Base-by-base conservation (phyloP, 805 yeast species). In the Metschnikowia lunata region DNA sequence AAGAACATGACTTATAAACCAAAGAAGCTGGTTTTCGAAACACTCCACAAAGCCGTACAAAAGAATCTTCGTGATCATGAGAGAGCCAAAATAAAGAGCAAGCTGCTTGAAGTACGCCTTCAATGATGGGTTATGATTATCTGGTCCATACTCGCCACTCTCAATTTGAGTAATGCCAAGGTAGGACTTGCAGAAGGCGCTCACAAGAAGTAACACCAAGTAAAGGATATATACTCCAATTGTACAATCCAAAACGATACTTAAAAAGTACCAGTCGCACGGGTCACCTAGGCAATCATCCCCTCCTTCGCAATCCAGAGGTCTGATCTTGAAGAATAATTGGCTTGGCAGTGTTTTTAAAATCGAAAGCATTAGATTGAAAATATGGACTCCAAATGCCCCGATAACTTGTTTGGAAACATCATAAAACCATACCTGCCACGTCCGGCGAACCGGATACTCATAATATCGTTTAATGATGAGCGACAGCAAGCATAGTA, bases 201-300 rank as follows among this genome's bases (percentile, higher is more conserved):
- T 69, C 15, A 78, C 76, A 2, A 71, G 42, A 12, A 62, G 64
- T 59, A 82, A 83, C 1, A 82, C 69, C 2, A 71, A 48, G 46
- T 75, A 75, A 27, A 90, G 71, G 2, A 91, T 77, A 7, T 95
- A 95, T 2, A 91, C 91, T 0, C 99, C 99, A 7, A 90, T 75
- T 0, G 99, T 91, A 34, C 98, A 90, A 62, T 91, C 99, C 59
- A 91, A 78, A 27, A 91, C 73, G 32, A 91, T 76, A 57, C 87
- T 91, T 43, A 93, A 69, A 59, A 91, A 91, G 67, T 93, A 91
- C 93, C 97, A 93, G 54, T 88, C 91, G 64, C 98, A 93, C 7
- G 96, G 95, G 49, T 82, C 83, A 39, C 56, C 59, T 7, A 34
- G 26, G 30, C 51, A 51, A n/a, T 46, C 48, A 15, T 39, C 52